These are phyloP conservation scores for Solanum gracilifrons DNA, from an alignment of 257 asterid species.

Conservation along the genomic window DNA sequence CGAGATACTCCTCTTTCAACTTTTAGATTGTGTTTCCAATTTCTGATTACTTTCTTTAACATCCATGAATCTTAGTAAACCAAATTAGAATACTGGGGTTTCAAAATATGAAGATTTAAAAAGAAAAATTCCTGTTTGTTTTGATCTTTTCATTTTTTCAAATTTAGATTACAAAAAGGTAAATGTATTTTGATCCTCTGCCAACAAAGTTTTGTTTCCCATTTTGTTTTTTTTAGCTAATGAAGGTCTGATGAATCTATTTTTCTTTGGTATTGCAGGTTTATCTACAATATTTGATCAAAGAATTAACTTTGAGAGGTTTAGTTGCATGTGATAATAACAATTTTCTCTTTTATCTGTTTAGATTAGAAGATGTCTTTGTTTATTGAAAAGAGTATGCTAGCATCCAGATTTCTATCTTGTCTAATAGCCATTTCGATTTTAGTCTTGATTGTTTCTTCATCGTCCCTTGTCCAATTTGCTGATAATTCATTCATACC, in stretches of 20 bases:
- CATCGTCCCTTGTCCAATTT: slow-evolving; percentile 20
- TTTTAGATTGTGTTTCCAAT: background rate
- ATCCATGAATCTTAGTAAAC: background rate
- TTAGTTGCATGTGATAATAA: background rate
- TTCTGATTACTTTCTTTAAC: background rate
- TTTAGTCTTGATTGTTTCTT: slow-evolving; percentile 39
- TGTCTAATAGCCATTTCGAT: slow-evolving; percentile 43
- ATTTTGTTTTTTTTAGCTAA: background rate
- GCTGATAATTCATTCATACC: slow-evolving; percentile 7
- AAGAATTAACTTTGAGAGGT: background rate
- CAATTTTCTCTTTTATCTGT: background rate
- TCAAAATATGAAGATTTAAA: too few species aligned
- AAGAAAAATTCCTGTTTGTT: too few species aligned
- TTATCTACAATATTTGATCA: background rate
- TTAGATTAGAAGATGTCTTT: slow-evolving; percentile 18
- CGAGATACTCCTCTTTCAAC: background rate
- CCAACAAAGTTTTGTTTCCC: background rate
- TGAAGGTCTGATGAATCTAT: background rate
- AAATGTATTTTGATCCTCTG: background rate
- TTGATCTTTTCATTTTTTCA: too few species aligned
- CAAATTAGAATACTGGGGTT: background rate
- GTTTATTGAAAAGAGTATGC: slow-evolving; percentile 36
- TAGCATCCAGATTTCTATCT: slow-evolving; percentile 48
- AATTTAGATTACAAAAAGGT: background rate
- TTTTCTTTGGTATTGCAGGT: background rate